Conservation (phyloP, 805 yeast genomes). For the Nakazawaea populi region DNA sequence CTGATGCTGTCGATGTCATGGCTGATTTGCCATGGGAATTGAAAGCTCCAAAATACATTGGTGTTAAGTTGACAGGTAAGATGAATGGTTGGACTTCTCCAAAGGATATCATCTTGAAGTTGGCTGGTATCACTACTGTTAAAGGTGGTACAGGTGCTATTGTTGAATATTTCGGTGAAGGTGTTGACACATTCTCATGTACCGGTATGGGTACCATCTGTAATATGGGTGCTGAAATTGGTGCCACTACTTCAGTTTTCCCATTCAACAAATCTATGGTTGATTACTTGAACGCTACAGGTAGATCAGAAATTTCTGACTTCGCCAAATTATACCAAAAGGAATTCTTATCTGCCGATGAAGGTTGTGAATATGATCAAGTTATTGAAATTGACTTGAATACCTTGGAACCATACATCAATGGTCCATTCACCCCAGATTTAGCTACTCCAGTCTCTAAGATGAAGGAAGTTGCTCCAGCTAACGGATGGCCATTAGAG, state of each 20-base stretch:
- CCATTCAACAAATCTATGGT: slow-evolving; percentile 61
- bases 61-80: slow-evolving; percentile 87
- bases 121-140: slow-evolving; percentile 91
- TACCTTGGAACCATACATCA: slow-evolving; percentile 87
- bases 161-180: slow-evolving; percentile 95
- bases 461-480: slow-evolving; percentile 64
- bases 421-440: slow-evolving; percentile 99
- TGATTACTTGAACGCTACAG: slow-evolving; percentile 73
- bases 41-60: slow-evolving; percentile 92
- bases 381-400: slow-evolving; percentile 84
- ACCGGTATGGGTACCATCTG: slow-evolving; percentile 99
- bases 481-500: slow-evolving; percentile 78
- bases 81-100: slow-evolving; percentile 95
- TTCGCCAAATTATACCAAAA: slow-evolving; percentile 49
- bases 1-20: slow-evolving; percentile 97
- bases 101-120: slow-evolving; percentile 88
- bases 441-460: slow-evolving; percentile 87
- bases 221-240: slow-evolving; percentile 99
- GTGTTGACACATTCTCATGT: slow-evolving; percentile 82
- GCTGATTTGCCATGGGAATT: slow-evolving; percentile 99
- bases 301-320: slow-evolving; percentile 76
- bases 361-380: slow-evolving; percentile 86
- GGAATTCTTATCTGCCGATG: slow-evolving; percentile 74
- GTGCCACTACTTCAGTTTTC: slow-evolving; percentile 97
- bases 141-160: slow-evolving; percentile 98